Conservation (phyloP, 2,329 filamentous ascomycete species). For the Colletotrichum incanum region DNA sequence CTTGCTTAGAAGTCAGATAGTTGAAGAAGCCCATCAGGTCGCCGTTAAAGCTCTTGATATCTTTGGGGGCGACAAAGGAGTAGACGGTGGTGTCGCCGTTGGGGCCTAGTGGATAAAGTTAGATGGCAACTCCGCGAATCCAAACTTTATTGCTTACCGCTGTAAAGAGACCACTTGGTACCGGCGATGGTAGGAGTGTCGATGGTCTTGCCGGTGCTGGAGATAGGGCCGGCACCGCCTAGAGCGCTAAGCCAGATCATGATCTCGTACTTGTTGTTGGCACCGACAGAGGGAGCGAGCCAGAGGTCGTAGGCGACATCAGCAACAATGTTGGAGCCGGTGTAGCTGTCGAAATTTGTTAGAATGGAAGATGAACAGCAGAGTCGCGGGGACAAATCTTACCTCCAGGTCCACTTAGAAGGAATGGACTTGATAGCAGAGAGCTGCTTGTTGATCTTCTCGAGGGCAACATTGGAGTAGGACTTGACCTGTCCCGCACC, state of each 20-base stretch:
- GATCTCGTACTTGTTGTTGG: conserved; percentile 61
- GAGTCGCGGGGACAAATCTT: not conserved
- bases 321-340: conserved; percentile 63
- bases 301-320: conserved; percentile 75
- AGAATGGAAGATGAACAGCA: not conserved
- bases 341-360: conserved; percentile 53
- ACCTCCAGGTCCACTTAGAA: conserved; percentile 55
- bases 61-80: conserved; percentile 60
- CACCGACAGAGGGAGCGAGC: conserved; percentile 61
- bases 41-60: conserved; percentile 66
- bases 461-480: conserved; percentile 60
- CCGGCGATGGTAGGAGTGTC: conserved; percentile 69
- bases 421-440: conserved; percentile 54
- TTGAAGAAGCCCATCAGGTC: conserved; percentile 70
- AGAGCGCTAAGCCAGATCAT: conserved; percentile 47
- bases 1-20: conserved; percentile 65
- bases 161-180: conserved; percentile 67
- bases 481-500: conserved; percentile 59
- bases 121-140: not conserved
- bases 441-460: conserved; percentile 54
- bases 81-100: conserved; percentile 73
- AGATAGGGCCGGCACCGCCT: conserved; percentile 50
- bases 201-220: conserved; percentile 64
- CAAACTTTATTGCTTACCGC: not conserved
- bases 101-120: conserved; percentile 54